Percentiles rank a stretch among this genome's conserved stretches.
Conservation (phyloP, 1,139 yeast species). For the Lodderomyces parapsilosis region DNA sequence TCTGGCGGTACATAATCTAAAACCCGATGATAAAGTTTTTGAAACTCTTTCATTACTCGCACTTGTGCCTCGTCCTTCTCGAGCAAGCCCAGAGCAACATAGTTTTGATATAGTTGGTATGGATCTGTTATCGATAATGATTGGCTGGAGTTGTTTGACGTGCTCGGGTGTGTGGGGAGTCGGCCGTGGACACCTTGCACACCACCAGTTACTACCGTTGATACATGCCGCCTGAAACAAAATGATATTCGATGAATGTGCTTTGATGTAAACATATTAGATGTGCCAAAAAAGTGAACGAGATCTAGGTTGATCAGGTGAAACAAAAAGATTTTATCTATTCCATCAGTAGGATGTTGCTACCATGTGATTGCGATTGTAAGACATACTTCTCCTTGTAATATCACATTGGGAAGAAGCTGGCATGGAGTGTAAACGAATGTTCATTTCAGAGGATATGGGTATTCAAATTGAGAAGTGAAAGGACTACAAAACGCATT, state of each 20-base stretch:
- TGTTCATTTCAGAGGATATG: too few relatives aligned
- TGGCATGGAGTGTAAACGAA: too few relatives aligned
- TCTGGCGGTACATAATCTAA: slow-evolving; percentile 60
- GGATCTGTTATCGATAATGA: slow-evolving; percentile 63
- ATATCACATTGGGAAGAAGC: too few relatives aligned
- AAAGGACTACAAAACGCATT: too few relatives aligned
- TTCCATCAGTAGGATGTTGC: neutral
- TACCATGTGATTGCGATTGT: too few relatives aligned
- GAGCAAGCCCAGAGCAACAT: slow-evolving; percentile 50
- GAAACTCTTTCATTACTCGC: slow-evolving; percentile 64
- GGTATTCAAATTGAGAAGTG: too few relatives aligned
- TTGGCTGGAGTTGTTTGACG: neutral
- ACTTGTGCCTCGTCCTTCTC: slow-evolving; percentile 58
- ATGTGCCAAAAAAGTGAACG: too few relatives aligned
- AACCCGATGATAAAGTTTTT: slow-evolving; percentile 57
- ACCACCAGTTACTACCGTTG: slow-evolving; percentile 6
- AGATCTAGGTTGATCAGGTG: neutral
- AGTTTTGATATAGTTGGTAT: slow-evolving; percentile 52
- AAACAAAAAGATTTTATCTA: neutral
- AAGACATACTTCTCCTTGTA: too few relatives aligned
- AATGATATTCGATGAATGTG: neutral
- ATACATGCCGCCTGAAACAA: neutral
- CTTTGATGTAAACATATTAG: neutral
- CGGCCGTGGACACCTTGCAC: slow-evolving; percentile 39
- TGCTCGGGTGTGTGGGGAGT: slow-evolving; percentile 15